Conservation (phyloP, 768 basidiomycete genomes). For the Pleurotus eryngii region DNA sequence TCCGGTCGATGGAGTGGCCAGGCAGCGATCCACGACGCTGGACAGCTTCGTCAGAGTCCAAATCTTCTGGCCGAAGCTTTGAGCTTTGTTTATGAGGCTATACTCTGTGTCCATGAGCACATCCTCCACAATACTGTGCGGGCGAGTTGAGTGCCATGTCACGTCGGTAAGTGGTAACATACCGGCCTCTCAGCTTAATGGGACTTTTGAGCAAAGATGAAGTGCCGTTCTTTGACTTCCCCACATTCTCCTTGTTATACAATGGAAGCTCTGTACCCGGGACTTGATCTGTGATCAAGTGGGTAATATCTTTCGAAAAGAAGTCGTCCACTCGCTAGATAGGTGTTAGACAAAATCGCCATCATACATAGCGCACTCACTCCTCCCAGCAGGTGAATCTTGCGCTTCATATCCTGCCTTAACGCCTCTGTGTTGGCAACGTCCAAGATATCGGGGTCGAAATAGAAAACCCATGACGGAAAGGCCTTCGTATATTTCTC, state of each 20-base stretch:
- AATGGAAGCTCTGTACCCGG: slow-evolving; percentile 23
- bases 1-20: slow-evolving; percentile 33
- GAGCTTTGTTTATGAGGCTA: slow-evolving; percentile 61
- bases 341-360: not conserved
- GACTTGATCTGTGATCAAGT: slow-evolving; percentile 71
- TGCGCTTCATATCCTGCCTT: slow-evolving; percentile 43
- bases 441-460: slow-evolving; percentile 61
- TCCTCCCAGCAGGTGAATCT: slow-evolving; percentile 68
- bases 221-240: slow-evolving; percentile 26
- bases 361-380: slow-evolving; percentile 46
- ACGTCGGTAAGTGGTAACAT: slow-evolving; percentile 15
- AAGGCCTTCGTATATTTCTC: slow-evolving; percentile 85
- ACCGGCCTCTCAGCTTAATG: slow-evolving; percentile 60
- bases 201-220: slow-evolving; percentile 55
- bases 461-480: slow-evolving; percentile 80
- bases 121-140: slow-evolving; percentile 17
- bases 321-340: slow-evolving; percentile 79
- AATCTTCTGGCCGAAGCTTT: slow-evolving; percentile 75
- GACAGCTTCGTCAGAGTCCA: slow-evolving; percentile 76
- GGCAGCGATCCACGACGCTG: slow-evolving; percentile 69
- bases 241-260: slow-evolving; percentile 68
- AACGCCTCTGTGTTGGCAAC: slow-evolving; percentile 26
- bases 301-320: slow-evolving; percentile 84
- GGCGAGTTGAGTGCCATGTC: not conserved
- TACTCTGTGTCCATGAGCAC: slow-evolving; percentile 23